Percentiles rank a stretch among this genome's conserved stretches.
phyloP scores from a whole-genome alignment of 208 protist genomes.

The Leptomonas seymouri region DNA sequence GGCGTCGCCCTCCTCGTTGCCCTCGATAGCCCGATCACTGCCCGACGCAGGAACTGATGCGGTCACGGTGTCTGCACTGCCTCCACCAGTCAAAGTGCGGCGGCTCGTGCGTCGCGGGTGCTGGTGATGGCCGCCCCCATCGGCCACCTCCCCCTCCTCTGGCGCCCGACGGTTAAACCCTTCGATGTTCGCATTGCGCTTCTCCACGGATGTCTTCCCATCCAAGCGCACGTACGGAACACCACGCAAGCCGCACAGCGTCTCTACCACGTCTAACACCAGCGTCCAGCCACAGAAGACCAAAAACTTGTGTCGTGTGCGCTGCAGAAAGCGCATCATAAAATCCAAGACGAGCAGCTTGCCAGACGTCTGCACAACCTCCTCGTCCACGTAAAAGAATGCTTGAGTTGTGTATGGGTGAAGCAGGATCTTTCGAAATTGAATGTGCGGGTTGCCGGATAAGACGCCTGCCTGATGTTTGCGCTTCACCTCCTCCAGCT shows the following conservation, averaged over 20 bases:
- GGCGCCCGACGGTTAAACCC: slow-evolving; percentile 59
- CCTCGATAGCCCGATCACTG: background rate
- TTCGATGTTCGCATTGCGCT: slow-evolving; percentile 83
- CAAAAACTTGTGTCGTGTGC: slow-evolving; percentile 85
- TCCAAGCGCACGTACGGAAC: slow-evolving; percentile 74
- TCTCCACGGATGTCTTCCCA: slow-evolving; percentile 50
- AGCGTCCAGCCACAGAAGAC: slow-evolving; percentile 96
- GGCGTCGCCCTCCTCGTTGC: background rate
- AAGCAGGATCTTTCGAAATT: slow-evolving; percentile 67
- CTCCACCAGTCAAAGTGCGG: background rate
- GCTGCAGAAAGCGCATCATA: slow-evolving; percentile 74
- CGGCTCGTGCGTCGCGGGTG: background rate
- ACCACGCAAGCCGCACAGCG: slow-evolving; percentile 46
- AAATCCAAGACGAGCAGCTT: slow-evolving; percentile 90
- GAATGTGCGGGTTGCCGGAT: slow-evolving; percentile 52
- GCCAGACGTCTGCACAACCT: slow-evolving; percentile 62
- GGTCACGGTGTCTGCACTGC: background rate
- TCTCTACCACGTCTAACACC: slow-evolving; percentile 79
- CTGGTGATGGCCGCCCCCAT: background rate
- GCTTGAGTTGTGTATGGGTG: slow-evolving; percentile 88
- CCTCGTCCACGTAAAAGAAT: slow-evolving; percentile 64
- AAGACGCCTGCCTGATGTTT: slow-evolving; percentile 26
- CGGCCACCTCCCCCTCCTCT: background rate
- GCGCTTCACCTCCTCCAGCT: slow-evolving; percentile 34
- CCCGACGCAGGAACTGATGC: background rate